Base-by-base conservation (phyloP, 2,329 filamentous ascomycete species). In the Aureobasidium melanogenum region DNA sequence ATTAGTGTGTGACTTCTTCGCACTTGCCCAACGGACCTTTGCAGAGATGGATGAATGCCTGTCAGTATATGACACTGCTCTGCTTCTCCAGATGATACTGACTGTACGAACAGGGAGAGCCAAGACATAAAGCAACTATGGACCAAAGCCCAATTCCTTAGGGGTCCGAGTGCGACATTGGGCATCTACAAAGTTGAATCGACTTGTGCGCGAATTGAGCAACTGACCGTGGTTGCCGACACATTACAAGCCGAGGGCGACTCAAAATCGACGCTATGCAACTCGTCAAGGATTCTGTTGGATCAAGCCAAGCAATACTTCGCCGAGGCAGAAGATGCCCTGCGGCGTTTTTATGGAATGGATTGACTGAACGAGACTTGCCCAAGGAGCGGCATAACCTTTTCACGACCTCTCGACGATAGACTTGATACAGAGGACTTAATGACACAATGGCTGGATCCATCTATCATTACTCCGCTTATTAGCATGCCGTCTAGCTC, bases 131-230 rank as follows among this genome's bases (percentile, higher is more conserved):
- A 59, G 43, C 38, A 41, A 50, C 22, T 59, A n/a, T 32, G 32
- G 34, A 59, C 17, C 10, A 59, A 50, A 50, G 56, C 56, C 17
- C 56, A 32, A 24, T 59, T 22, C 24, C 56, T 59, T 12, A 39
- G 24, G 30, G 56, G 56, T 4, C 56, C 56, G 1, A 48, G 56
- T 59, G 56, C 56, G 5, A 59, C 56, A 43, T 24, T 59, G 5
- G 56, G 56, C 34, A 32, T 59, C 24, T 59, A 59, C 56, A 59
- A 59, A 9, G 43, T 59, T 22, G 34, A 59, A 9, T 59, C 44
- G 3, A 50, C 4, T 12, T 59, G 56, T 24, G 44, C 44, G 26
- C 30, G 44, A 9, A 59, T 59, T 14, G 56, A 59, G 56, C 56
- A 59, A 59, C 17, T 59, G 24, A 59, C 56, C 30, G 43, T 44